These are phyloP conservation scores for Tylopilus sp. DNA, from an alignment of 768 basidiomycete species.

Conservation along the genomic window DNA sequence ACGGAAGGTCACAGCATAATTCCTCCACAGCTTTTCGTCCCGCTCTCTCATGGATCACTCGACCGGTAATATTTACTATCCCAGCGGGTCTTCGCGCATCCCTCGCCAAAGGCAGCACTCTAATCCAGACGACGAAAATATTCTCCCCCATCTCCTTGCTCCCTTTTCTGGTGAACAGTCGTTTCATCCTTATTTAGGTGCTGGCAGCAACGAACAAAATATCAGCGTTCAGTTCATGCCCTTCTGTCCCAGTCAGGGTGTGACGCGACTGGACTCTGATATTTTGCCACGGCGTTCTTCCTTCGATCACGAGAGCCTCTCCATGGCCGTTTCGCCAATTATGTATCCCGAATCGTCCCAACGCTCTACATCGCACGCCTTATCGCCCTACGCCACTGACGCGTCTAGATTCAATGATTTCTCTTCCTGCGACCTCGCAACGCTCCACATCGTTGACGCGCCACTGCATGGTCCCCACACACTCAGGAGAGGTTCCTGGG, in stretches of 20 bases:
- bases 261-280: conserved; percentile 25
- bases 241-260: conserved; percentile 20
- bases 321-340: conserved; percentile 2
- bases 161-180: conserved; percentile 13
- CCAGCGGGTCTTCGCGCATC: conserved; percentile 10
- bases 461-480: conserved; percentile 10
- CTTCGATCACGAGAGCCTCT: conserved; percentile 4
- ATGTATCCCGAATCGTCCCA: conserved; percentile 32
- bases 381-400: conserved; percentile 14
- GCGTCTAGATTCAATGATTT: conserved; percentile 9
- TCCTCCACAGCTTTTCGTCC: conserved; percentile 7
- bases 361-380: conserved; percentile 24
- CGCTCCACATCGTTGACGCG: conserved; percentile 8
- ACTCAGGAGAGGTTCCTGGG: conserved; percentile 26
- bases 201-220: conserved; percentile 19
- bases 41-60: conserved; percentile 21
- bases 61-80: conserved; percentile 12
- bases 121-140: conserved; percentile 13
- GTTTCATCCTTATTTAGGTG: conserved; percentile 14
- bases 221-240: conserved; percentile 32
- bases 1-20: conserved; percentile 22
- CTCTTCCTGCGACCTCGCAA: conserved; percentile 10
- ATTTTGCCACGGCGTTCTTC: conserved; percentile 19
- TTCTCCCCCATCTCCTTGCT: conserved; percentile 17
- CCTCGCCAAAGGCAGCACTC: conserved; percentile 12